phyloP scores from a whole-genome alignment of 2,329 filamentous ascomycete species.

The Neonectria faginata region DNA sequence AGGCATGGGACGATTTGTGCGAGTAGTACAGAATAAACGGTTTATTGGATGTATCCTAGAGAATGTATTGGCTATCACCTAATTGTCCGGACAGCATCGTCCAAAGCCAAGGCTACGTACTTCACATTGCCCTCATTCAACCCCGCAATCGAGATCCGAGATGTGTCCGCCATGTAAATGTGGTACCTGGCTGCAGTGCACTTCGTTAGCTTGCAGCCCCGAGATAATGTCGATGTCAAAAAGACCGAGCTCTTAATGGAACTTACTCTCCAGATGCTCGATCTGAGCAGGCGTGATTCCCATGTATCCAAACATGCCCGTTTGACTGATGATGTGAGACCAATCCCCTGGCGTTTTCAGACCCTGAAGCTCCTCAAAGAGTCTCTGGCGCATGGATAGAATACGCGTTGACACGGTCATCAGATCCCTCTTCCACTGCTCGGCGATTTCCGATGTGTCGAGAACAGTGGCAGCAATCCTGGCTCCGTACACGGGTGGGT shows the following conservation, averaged over 20 bases:
- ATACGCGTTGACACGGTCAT: conserved; percentile 52
- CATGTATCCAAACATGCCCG: conserved; percentile 56
- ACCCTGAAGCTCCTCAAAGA: conserved; percentile 48
- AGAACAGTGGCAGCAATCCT: conserved; percentile 50
- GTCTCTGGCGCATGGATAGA: conserved; percentile 46
- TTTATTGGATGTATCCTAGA: background rate
- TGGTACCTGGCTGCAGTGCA: conserved; percentile 15
- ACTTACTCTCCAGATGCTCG: conserved; percentile 12
- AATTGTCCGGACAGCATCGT: conserved; percentile 19
- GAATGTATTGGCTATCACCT: background rate
- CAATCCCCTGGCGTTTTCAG: conserved; percentile 51
- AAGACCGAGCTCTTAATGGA: background rate
- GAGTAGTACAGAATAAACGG: background rate
- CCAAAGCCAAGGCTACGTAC: conserved; percentile 21
- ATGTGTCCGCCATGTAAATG: conserved; percentile 27
- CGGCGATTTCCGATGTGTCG: conserved; percentile 39
- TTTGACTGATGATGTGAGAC: conserved; percentile 51
- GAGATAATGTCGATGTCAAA: background rate
- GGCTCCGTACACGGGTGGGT: conserved; percentile 50
- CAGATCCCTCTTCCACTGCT: conserved; percentile 51
- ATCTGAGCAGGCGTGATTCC: conserved; percentile 53
- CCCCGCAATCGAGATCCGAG: conserved; percentile 25
- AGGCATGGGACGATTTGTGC: background rate
- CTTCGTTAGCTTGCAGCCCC: background rate
- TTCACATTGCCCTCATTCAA: conserved; percentile 24